Evolutionary conservation across 768 basidiomycete genomes (phyloP), one percentile per base, ranked within the genome.

Genomic region (Amanita thiersii): DNA sequence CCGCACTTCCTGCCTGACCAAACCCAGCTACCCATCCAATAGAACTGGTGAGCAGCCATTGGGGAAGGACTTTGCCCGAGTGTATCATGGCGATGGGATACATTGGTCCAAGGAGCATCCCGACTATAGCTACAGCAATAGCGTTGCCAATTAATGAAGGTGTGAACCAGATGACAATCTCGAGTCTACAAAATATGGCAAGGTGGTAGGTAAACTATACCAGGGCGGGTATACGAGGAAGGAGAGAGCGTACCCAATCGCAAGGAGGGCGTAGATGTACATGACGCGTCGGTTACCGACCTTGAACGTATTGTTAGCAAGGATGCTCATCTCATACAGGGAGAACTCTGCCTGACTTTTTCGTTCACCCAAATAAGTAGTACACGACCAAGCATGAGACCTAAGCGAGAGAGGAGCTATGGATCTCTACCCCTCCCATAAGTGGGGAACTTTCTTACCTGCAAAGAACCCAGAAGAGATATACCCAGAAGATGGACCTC

Each of bases 21-120:
- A 77, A 70, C 3, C 74, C 76, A 4, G 77, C 76, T 21, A 81
- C 77, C 79, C 78, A 81, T 6, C 79, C 80, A 25, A 82, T 77
- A 8, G 77, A 69, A 17, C 70, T 75, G 33, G 69, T 73, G 19
- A 87, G 66, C 6, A 91, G 65, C 70, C 79, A 80, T 5, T 68
- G 68, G 4, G 88, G 89, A 6, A 92, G 58, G 39, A 88, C 66
- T 1, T 76, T 69, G 4, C 77, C 72, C 1, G 80, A 64, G 32
- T 83, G 73, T 53, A 82, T 85, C 75, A 90, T 78, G 6, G 75
- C 68, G 32, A 84, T 73, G 1, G 81, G 82, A 52, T 81, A 86
- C 63, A 86, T 75, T 2, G 83, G 84, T 0, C 83, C 86, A n/a
- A 88, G 64, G 17, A 86, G 57, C 6, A 86, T 36, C 12, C 85